Conservation (phyloP, 495 filamentous ascomycete genomes). For the Rhypophila decipiens region DNA sequence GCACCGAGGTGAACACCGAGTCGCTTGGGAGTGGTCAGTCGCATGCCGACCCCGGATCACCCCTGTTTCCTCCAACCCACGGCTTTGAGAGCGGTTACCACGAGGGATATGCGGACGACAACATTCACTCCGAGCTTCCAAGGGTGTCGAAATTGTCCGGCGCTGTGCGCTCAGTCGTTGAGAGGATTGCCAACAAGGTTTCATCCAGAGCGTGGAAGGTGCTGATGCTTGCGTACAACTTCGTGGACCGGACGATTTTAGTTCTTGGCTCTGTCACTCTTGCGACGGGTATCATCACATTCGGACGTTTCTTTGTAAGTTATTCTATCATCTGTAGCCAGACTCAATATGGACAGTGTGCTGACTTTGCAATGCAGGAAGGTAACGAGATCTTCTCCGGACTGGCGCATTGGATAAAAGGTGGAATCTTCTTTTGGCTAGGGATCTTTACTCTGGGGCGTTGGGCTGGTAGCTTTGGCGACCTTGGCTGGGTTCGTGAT, state of each 20-base stretch:
- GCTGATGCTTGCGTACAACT: slow-evolving; percentile 34
- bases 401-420: slow-evolving; percentile 91
- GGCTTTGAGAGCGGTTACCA: slow-evolving; percentile 47
- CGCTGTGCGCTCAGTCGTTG: slow-evolving; percentile 17
- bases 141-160: slow-evolving; percentile 5
- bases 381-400: slow-evolving; percentile 54
- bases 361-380: slow-evolving; percentile 15
- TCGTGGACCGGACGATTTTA: slow-evolving; percentile 41
- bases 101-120: slow-evolving; percentile 34
- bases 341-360: too few relatives aligned
- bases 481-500: slow-evolving; percentile 83
- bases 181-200: slow-evolving; percentile 28
- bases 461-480: slow-evolving; percentile 84
- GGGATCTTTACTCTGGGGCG: slow-evolving; percentile 83
- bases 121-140: slow-evolving; percentile 22
- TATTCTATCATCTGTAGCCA: too few relatives aligned
- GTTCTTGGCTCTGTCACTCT: slow-evolving; percentile 52
- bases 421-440: slow-evolving; percentile 96
- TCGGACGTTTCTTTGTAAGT: slow-evolving; percentile 54
- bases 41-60: slow-evolving; percentile 48
- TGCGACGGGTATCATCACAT: slow-evolving; percentile 53
- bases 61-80: slow-evolving; percentile 44
- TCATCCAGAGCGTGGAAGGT: slow-evolving; percentile 38
- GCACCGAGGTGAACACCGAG: slow-evolving; percentile 66
- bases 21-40: slow-evolving; percentile 61